A percentile compares a stretch with the other conserved stretches of the same genome.
phyloP scores from a whole-genome alignment of 148 eudicot species.

The Mesembryanthemum crystallinum region DNA sequence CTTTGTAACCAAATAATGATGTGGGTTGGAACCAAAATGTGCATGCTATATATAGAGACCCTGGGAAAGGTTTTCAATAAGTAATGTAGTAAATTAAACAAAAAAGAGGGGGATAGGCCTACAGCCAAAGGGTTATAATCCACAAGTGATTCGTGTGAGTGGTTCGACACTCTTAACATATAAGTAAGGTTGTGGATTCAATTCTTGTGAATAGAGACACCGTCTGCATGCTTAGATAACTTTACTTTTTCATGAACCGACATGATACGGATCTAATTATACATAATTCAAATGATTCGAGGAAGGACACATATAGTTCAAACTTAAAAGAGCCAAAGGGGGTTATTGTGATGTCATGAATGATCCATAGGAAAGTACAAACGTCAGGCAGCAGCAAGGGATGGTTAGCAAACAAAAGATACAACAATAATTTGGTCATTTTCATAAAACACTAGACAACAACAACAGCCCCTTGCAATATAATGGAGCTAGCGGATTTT shows the following conservation, averaged over 20 bases:
- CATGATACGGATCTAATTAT: no score
- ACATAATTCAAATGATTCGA: no score
- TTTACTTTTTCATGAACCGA: no score
- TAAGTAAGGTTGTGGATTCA: no score
- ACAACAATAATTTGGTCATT: conserved; percentile 18
- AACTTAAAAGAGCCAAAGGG: not conserved
- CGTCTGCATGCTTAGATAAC: no score
- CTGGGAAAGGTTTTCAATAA: not conserved
- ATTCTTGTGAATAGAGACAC: no score
- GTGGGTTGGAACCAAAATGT: conserved; percentile 12
- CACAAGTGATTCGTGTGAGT: no score
- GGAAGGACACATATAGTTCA: no score
- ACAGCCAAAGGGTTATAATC: no score
- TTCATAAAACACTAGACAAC: conserved; percentile 18
- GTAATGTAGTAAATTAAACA: not conserved
- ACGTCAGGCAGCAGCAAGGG: not conserved
- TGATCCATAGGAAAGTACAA: conserved; percentile 15
- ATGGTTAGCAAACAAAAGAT: conserved; percentile 18
- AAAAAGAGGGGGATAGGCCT: not conserved
- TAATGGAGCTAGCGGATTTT: not conserved
- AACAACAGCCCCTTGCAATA: conserved; percentile 16
- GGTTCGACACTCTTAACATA: no score
- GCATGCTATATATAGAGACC: conserved; percentile 25
- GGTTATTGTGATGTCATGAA: not conserved
- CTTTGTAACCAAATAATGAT: not conserved